Base-by-base conservation (phyloP, 208 protist species). In the Trypanosomatidae sp. region DNA sequence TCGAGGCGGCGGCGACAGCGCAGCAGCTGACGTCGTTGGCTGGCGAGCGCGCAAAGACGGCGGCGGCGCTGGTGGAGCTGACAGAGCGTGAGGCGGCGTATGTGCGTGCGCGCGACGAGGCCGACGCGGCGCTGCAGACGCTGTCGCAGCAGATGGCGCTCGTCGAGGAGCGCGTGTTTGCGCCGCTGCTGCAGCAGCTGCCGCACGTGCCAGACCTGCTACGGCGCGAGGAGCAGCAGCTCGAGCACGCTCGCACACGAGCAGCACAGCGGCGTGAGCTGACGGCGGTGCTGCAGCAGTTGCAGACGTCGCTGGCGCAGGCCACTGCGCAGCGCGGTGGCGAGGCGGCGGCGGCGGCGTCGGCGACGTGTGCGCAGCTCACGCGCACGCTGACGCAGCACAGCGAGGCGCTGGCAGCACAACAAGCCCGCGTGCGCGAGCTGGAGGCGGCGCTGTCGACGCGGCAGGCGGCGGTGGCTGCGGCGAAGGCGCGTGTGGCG, bases 131-230 rank as follows among this genome's bases (percentile, higher is more conserved):
- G 47, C 50, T 95, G 28, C 52, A 74, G 7, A 35, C 59, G 26
- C 22, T 83, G 8, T 47, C 69, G 11, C 39, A 53, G 24, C 37
- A 71, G 15, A 88, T 97, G 30, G 50, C 64, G 27, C 39, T 52
- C 13, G 58, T 87, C 0, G 94, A 97, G 61, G 72, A 81, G 2
- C 54, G 58, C 33, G 49, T 96, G 6, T 98, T 98, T 56, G 61
- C 48, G 6, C 76, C 73, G 6, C 97, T 99, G 54, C n/a, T n/a
- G n/a, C 76, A 92, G 47, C 53, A 73, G 32, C 61, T 48, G 33
- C 67, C 96, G 21, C 70, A 86, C 24, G 60, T 98, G 0, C 52
- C 64, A 0, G 87, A 96, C 42, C 71, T 98, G 28, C 51, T 75
- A 44, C 76, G 94, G 28, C 78, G 93, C 28, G 95, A 98, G 61